Base-by-base conservation (phyloP, 2,329 filamentous ascomycete species). In the Trichophaea hybrida region DNA sequence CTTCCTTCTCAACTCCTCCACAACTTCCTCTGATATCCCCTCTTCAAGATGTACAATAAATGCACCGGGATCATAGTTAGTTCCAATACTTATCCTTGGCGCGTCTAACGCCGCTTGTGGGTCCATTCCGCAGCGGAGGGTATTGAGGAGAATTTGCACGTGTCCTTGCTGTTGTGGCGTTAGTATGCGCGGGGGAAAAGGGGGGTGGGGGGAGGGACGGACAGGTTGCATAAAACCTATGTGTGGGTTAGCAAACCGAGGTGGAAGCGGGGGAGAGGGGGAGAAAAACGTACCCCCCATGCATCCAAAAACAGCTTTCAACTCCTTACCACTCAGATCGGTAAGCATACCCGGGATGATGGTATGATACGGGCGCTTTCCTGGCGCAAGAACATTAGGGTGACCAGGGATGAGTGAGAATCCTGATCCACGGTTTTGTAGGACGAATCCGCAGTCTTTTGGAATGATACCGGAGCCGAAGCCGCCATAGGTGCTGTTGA, bases 301-400 rank as follows among this genome's bases (percentile, higher is more conserved):
- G 61, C 97, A 91, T 57, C 93, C 93, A 69, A 91, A 96, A 0
- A 94, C 86, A 3, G 82, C 85, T 71, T 95, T 87, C 59, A 97
- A 74, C 53, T 80, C 83, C 32, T 81, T 80, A 67, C 94, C 88
- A 4, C 53, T 60, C 15, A 55, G 71, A 66, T 93, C 88, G 0
- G 93, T 97, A 15, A 91, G 82, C 72, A 97, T 79, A 0, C 86
- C 91, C 0, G 93, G 91, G 68, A 98, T 98, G 71, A 98, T 97
- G 57, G 93, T 98, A 73, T 97, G 93, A 73, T 97, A 98, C 0
- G 93, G 93, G 50, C 93, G 75, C 75, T 97, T 97, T 37, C 83
- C 76, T 0, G 89, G 87, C 6, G 81, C 86, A 12, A 94, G 76
- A 17, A 77, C 78, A 69, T 97, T 97, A 1, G 66, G 66, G 69